Evolutionary conservation across 2,329 filamentous ascomycete genomes (phyloP).

Genomic region (Fusarium scirpi): DNA sequence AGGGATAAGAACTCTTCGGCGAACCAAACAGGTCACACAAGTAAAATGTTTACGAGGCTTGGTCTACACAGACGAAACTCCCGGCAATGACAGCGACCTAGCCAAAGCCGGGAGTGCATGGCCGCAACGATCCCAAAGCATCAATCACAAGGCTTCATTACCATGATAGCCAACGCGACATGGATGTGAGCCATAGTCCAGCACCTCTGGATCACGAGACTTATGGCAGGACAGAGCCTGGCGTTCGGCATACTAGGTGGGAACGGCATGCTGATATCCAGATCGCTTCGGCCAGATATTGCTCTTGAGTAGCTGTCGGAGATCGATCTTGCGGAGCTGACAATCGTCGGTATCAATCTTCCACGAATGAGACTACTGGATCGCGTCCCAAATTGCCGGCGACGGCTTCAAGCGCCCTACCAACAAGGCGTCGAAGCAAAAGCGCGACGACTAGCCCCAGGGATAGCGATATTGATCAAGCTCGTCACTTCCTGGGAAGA

Average conservation of each 20-base stretch:
- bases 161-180: background rate
- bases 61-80: background rate
- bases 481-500: background rate
- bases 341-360: too few species aligned
- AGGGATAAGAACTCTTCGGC: background rate
- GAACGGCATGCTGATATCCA: background rate
- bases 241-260: background rate
- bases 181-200: background rate
- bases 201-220: background rate
- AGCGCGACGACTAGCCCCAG: background rate
- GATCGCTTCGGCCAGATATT: background rate
- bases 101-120: background rate
- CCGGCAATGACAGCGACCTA: too few species aligned
- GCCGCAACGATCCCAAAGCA: background rate
- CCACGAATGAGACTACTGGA: too few species aligned
- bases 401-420: background rate
- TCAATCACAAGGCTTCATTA: background rate
- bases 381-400: background rate
- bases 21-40: background rate
- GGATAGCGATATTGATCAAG: background rate
- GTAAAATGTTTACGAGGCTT: background rate
- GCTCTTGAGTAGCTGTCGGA: background rate
- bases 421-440: background rate
- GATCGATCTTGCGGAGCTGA: background rate
- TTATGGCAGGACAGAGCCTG: background rate